Evolutionary conservation across 495 filamentous ascomycete genomes (phyloP), one percentile per base, ranked within the genome.

Genomic region (Penicillium goetzii): DNA sequence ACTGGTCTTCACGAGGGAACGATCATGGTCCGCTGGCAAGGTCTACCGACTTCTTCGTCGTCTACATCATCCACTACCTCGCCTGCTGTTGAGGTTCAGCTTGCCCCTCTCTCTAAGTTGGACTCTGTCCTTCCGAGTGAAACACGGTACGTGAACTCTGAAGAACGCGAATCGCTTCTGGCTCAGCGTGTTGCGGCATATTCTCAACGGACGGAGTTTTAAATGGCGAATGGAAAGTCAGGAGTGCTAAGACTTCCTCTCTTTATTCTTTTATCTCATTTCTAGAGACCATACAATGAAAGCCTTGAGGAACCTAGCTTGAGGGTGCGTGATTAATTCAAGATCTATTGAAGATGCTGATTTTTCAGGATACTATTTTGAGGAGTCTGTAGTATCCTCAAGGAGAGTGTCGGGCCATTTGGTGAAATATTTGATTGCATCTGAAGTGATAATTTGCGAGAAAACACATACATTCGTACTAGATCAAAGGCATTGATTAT

Each of bases 21-120:
- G 8, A 56, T 59, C 15, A 67, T 67, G 64, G 64, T 67, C 17
- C 60, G 64, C 28, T 67, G 64, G 60, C 64, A 67, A 41, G 64
- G 64, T 2, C 41, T 67, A 32, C 19, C 23, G 15, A 21, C 38
- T 26, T 52, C 50, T 40, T 56, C 53, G 17, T 52, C 50, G 12
- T 52, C 50, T 3, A n/a, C 25, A 28, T 52, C 50, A 12, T 52
- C 50, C 6, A 52, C 50, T 10, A 12, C 4, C 30, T 52, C 50
- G 17, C 50, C 50, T 52, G 25, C 25, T n/a, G 30, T 52, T 32
- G 25, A 52, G 1, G 26, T 52, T 17, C 50, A 52, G n/a, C 26
- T 30, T 17, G 30, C 32, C 32, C 7, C 50, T 28, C 14, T 52
- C 15, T 51, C 50, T n/a, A 11, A 52, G 1, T 26, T 52, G 0